Percentiles rank a stretch among this genome's conserved stretches.
Conservation (phyloP, 2,329 filamentous ascomycete species). For the Phaeosphaeriaceae sp. region DNA sequence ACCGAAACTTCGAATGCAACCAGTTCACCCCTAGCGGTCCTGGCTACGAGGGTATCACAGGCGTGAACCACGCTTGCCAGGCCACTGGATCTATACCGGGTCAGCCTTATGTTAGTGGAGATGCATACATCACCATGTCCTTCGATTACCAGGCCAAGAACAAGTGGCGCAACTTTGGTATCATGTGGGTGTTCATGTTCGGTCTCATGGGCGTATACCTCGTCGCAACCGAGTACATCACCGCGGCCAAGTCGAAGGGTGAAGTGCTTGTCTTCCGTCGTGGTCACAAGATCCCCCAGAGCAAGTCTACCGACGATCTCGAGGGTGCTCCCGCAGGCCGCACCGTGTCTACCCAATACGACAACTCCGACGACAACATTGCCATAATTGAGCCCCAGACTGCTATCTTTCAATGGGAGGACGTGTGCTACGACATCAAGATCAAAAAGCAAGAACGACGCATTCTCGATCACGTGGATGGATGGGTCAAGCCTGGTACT, state of each 20-base stretch:
- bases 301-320: slow-evolving; percentile 50
- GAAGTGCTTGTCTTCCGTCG: slow-evolving; percentile 59
- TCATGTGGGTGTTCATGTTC: slow-evolving; percentile 55
- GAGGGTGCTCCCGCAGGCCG: slow-evolving; percentile 45
- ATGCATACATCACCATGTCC: slow-evolving; percentile 44
- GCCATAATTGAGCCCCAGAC: slow-evolving; percentile 68
- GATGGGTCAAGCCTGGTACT: slow-evolving; percentile 93
- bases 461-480: slow-evolving; percentile 85
- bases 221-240: slow-evolving; percentile 54
- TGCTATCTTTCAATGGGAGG: slow-evolving; percentile 84
- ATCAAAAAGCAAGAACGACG: slow-evolving; percentile 79
- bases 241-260: slow-evolving; percentile 59
- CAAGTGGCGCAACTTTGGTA: slow-evolving; percentile 58
- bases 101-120: slow-evolving; percentile 46
- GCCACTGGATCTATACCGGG: slow-evolving; percentile 53
- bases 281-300: slow-evolving; percentile 59
- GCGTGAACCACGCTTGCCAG: slow-evolving; percentile 48
- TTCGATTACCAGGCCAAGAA: slow-evolving; percentile 46
- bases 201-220: slow-evolving; percentile 53
- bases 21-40: slow-evolving; percentile 52
- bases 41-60: slow-evolving; percentile 46
- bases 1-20: slow-evolving; percentile 64
- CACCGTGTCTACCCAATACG: slow-evolving; percentile 44
- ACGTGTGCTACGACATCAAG: slow-evolving; percentile 80
- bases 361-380: slow-evolving; percentile 42